Percentiles rank a stretch among this genome's conserved stretches.
Conservation (phyloP, 108 stramenopile species). For the Cyclotella baltica region DNA sequence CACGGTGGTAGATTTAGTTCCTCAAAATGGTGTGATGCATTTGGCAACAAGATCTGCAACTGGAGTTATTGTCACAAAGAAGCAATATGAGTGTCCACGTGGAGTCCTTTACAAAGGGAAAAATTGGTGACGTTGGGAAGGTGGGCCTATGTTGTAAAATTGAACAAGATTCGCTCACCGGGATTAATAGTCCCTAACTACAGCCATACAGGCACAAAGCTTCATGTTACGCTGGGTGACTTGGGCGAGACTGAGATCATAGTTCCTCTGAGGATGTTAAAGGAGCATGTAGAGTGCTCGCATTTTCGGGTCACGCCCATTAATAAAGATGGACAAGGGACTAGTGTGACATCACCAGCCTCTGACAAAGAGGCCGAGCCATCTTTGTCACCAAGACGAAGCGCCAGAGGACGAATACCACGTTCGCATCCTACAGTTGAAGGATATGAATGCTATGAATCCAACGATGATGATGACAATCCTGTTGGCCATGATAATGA, state of each 20-base stretch:
- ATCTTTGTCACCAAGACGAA: too few species aligned
- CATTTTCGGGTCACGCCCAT: neutral
- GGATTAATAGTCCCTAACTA: conserved; percentile 8
- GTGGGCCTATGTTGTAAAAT: conserved; percentile 10
- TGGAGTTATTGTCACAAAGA: conserved; percentile 14
- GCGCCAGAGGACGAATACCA: neutral
- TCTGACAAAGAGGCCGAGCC: neutral
- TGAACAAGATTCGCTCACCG: conserved; percentile 17
- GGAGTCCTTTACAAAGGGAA: neutral
- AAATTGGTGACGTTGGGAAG: neutral
- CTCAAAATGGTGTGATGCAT: conserved; percentile 25
- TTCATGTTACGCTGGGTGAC: conserved; percentile 11
- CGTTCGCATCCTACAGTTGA: neutral
- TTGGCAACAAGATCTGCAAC: conserved; percentile 45
- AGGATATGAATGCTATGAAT: neutral
- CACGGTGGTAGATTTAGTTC: conserved; percentile 33
- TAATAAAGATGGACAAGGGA: neutral
- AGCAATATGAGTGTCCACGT: conserved; percentile 14
- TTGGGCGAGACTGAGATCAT: conserved; percentile 17
- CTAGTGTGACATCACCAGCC: neutral
- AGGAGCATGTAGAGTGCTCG: neutral
- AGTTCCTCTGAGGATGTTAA: conserved; percentile 11
- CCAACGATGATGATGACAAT: neutral
- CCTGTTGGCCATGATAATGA: too few species aligned
- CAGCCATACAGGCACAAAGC: neutral